These are phyloP conservation scores for Pythium oligandrum DNA, from an alignment of 352 stramenopile species.

Conservation along the genomic window DNA sequence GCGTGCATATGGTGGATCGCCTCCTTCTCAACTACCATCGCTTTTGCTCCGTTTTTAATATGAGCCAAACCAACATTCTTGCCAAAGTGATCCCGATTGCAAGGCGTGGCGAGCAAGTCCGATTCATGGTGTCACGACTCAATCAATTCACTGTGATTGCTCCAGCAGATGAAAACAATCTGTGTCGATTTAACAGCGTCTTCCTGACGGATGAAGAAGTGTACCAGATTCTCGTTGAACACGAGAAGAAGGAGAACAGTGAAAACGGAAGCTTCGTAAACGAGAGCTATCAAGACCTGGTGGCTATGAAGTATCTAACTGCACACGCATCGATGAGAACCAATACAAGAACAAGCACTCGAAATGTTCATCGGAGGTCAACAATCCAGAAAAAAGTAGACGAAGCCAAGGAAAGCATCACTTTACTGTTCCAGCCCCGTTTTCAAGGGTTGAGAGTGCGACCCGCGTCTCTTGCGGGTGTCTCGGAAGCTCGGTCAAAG, in stretches of 20 bases:
- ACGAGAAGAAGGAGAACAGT: slow-evolving; percentile 1
- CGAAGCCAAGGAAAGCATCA: no score
- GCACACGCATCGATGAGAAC: background rate
- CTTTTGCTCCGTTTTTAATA: slow-evolving; percentile 67
- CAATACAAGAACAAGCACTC: background rate
- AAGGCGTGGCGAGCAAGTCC: slow-evolving; percentile 48
- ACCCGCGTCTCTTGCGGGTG: no score
- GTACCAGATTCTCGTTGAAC: slow-evolving; percentile 13
- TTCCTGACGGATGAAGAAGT: slow-evolving; percentile 63
- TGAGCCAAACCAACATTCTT: slow-evolving; percentile 42
- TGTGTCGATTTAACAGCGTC: slow-evolving; percentile 39
- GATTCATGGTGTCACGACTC: slow-evolving; percentile 46
- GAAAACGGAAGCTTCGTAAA: slow-evolving; percentile 2
- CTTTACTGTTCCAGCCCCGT: slow-evolving; percentile 16
- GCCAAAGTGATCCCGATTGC: slow-evolving; percentile 36
- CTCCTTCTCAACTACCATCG: slow-evolving; percentile 68
- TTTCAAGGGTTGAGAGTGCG: slow-evolving; percentile 14
- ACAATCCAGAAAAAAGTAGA: no score
- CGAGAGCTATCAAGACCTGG: no score
- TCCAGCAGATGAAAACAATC: slow-evolving; percentile 23
- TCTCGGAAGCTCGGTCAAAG: slow-evolving; percentile 26
- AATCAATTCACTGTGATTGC: slow-evolving; percentile 51
- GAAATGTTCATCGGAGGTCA: background rate
- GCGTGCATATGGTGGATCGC: slow-evolving; percentile 48
- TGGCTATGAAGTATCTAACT: no score